These are phyloP conservation scores for Salmacisia buchloeana DNA, from an alignment of 1,284 basidiomycete species.

Conservation along the genomic window DNA sequence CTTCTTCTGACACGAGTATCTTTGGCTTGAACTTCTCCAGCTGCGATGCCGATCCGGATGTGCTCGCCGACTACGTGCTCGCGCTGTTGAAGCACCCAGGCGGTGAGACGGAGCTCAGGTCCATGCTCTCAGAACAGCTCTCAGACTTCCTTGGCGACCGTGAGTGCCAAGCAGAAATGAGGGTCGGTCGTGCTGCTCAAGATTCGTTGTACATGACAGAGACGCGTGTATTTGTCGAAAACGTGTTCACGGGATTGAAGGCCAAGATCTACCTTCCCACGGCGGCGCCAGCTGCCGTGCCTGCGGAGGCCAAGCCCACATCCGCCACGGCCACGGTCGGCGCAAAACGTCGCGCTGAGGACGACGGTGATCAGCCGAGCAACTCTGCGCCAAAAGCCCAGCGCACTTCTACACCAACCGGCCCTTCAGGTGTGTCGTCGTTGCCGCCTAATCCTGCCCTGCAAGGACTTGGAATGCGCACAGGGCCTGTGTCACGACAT, in stretches of 20 bases:
- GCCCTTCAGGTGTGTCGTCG: neutral
- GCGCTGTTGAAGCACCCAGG: slow-evolving; percentile 88
- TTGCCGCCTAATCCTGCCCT: slow-evolving; percentile 3
- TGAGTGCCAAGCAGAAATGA: no score
- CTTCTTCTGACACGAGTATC: neutral
- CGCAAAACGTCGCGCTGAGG: slow-evolving; percentile 31
- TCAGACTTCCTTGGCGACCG: slow-evolving; percentile 88
- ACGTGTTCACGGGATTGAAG: slow-evolving; percentile 69
- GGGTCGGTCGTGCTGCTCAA: slow-evolving; percentile 1
- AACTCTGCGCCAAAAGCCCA: slow-evolving; percentile 9
- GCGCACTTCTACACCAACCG: neutral
- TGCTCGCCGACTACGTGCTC: slow-evolving; percentile 87
- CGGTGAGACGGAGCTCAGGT: slow-evolving; percentile 72
- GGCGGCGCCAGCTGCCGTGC: neutral
- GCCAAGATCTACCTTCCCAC: slow-evolving; percentile 10
- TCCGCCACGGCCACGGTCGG: slow-evolving; percentile 9
- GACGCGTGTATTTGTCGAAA: slow-evolving; percentile 70
- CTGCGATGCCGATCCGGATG: slow-evolving; percentile 91
- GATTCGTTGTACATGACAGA: slow-evolving; percentile 55
- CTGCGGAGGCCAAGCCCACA: slow-evolving; percentile 13
- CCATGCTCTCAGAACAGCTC: slow-evolving; percentile 70
- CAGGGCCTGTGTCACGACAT: neutral
- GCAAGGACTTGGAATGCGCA: neutral
- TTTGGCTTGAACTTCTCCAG: slow-evolving; percentile 55
- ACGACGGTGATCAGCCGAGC: slow-evolving; percentile 17